phyloP scores from a whole-genome alignment of 495 filamentous ascomycete genomes.

The Lichina pygmaea region DNA sequence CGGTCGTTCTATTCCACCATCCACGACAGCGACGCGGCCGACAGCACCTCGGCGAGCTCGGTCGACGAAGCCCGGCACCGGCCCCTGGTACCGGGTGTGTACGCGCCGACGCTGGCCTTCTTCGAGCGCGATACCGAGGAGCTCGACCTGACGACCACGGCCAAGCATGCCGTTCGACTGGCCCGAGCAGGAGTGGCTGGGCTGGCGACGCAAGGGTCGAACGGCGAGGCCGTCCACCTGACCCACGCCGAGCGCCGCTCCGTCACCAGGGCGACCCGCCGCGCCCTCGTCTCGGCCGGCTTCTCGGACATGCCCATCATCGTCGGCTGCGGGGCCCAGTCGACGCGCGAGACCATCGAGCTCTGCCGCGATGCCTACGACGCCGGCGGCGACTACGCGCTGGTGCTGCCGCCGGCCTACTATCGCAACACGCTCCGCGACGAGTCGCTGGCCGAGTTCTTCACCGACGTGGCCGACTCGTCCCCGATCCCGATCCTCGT shows the following conservation, averaged over 20 bases:
- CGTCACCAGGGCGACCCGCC: slow-evolving; percentile 48
- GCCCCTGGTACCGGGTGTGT: slow-evolving; percentile 19
- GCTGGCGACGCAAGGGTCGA: slow-evolving; percentile 14
- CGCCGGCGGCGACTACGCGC: slow-evolving; percentile 58
- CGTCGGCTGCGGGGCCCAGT: slow-evolving; percentile 62
- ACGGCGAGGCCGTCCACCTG: slow-evolving; percentile 39
- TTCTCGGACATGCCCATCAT: slow-evolving; percentile 47
- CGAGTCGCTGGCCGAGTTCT: slow-evolving; percentile 39
- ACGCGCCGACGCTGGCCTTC: slow-evolving; percentile 46
- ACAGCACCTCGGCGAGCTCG: slow-evolving; percentile 1
- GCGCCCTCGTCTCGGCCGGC: slow-evolving; percentile 42
- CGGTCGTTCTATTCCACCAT: neutral
- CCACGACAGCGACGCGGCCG: neutral
- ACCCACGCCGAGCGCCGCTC: slow-evolving; percentile 17
- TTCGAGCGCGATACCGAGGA: slow-evolving; percentile 15
- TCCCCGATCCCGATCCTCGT: slow-evolving; percentile 75
- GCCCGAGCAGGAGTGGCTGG: slow-evolving; percentile 13
- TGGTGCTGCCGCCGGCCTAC: slow-evolving; percentile 69
- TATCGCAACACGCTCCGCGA: slow-evolving; percentile 36
- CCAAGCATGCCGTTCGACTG: slow-evolving; percentile 13
- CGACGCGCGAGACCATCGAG: slow-evolving; percentile 63
- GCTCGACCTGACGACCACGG: slow-evolving; percentile 11
- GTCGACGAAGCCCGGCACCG: neutral
- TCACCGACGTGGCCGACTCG: slow-evolving; percentile 47
- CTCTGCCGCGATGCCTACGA: slow-evolving; percentile 48